These are phyloP conservation scores for Beta lomatogona DNA, from an alignment of 179 eudicot genomes.

Conservation along the genomic window DNA sequence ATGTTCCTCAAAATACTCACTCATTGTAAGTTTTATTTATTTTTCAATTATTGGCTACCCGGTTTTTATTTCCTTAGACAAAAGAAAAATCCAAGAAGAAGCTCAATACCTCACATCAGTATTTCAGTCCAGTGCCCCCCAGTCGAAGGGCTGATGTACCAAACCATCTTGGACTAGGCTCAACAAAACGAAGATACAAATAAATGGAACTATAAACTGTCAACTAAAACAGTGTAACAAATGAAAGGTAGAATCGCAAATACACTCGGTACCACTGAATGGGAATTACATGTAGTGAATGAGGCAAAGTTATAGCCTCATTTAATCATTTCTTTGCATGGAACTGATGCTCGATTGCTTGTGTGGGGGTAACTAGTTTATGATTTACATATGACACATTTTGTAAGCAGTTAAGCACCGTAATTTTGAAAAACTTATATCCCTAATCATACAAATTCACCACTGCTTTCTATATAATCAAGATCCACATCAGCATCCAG, in stretches of 20 bases:
- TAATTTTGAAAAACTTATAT: slow-evolving; percentile 2
- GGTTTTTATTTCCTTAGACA: no score
- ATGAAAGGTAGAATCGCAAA: neutral
- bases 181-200: neutral
- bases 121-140: no score
- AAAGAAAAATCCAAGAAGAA: no score
- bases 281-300: neutral
- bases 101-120: no score
- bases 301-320: slow-evolving; percentile 1
- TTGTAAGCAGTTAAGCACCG: neutral
- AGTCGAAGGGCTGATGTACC: neutral
- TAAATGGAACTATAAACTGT: neutral
- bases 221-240: neutral
- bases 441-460: slow-evolving; percentile 63
- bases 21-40: no score
- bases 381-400: slow-evolving; percentile 25
- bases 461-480: slow-evolving; percentile 58
- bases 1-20: no score
- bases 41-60: no score
- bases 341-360: slow-evolving; percentile 2
- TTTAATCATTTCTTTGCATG: slow-evolving; percentile 22
- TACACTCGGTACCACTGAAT: neutral
- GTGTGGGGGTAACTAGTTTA: slow-evolving; percentile 6
- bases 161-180: neutral
- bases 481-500: slow-evolving; percentile 58